Evolutionary conservation across 805 yeast genomes (phyloP), one percentile per base, ranked within the genome.

Genomic region (Alloascoidea hylecoeti): DNA sequence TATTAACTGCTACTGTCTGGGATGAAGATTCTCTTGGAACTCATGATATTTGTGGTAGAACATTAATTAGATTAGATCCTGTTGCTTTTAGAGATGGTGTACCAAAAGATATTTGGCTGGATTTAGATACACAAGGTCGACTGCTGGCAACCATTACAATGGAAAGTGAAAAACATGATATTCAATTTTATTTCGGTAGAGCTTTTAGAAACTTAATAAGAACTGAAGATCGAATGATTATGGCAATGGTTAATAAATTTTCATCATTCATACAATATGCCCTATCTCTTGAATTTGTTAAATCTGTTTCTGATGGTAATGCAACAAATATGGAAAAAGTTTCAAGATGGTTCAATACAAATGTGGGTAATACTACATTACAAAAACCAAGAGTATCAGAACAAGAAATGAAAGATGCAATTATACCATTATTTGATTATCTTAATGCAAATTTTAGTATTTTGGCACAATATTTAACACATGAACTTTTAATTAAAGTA

Each of bases 111-210:
- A 55, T 69, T 2, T 64, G 66, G 48, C 55, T 75, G 3, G 79
- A 78, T 43, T 55, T 78, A 23, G 82, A 76, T 45, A 59, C 78
- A 1, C 79, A 75, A 42, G 96, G 96, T 0, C 63, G 72, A 32
- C 48, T 92, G 2, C 53, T 70, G 35, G 56, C 85, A 2, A 75
- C 76, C 47, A 63, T 88, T 2, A 75, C 84, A 1, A 72, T 83
- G 46, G 96, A 88, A 50, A 70, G 74, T 38, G 95, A 88, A 47
- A 68, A 76, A 35, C 72, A 71, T 32, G 95, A 88, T 55, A 85
- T 94, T 1, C 57, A 83, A 5, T 89, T 81, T 49, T 79, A 77
- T 35, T 67, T 89, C 55, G 94, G 94, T 1, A 69, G 78, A 44
- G 77, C 89, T 0, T 72, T 78, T 47, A 61, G 89, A 44, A 67